These are phyloP conservation scores for Rhizopogon vesiculosus DNA, from an alignment of 768 basidiomycete genomes.

Conservation along the genomic window DNA sequence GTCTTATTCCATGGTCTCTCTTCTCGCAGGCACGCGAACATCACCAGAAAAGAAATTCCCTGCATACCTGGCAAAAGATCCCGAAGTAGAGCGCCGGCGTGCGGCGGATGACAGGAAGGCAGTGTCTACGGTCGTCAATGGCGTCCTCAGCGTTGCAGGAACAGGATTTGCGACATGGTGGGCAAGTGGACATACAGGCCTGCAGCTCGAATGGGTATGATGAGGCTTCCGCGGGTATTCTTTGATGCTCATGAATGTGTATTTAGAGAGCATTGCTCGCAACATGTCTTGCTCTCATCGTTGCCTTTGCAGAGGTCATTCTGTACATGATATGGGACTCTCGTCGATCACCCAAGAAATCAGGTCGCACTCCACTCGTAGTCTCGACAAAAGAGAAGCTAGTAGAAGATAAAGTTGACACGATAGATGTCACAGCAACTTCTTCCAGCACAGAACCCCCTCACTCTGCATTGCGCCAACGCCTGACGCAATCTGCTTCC, in stretches of 20 bases:
- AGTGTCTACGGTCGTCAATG: constrained; percentile 68
- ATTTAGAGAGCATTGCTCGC: constrained; percentile 57
- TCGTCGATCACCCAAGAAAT: constrained; percentile 27
- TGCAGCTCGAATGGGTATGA: constrained; percentile 75
- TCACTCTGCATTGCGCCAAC: constrained; percentile 14
- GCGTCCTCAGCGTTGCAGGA: constrained; percentile 61
- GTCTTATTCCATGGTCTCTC: constrained; percentile 64
- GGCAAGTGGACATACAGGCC: constrained; percentile 58
- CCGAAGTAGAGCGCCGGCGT: constrained; percentile 42
- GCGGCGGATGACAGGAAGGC: constrained; percentile 55
- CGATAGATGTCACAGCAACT: constrained; percentile 2
- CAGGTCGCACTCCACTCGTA: constrained; percentile 2
- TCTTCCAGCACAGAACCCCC: constrained; percentile 18
- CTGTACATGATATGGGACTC: constrained; percentile 74
- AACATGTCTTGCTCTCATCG: constrained; percentile 54
- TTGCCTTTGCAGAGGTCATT: constrained; percentile 65
- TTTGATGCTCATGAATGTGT: constrained; percentile 4
- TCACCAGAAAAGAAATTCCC: constrained; percentile 74
- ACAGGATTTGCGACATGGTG: constrained; percentile 70
- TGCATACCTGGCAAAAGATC: constrained; percentile 39
- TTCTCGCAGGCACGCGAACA: constrained; percentile 75
- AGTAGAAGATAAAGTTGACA: constrained; percentile 2
- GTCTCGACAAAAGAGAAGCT: constrained; percentile 7
- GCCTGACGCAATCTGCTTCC: not conserved
- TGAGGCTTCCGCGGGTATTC: constrained; percentile 4